These are phyloP conservation scores for Dactylella cylindrospora DNA, from an alignment of 2,329 filamentous ascomycete species.

Conservation along the genomic window DNA sequence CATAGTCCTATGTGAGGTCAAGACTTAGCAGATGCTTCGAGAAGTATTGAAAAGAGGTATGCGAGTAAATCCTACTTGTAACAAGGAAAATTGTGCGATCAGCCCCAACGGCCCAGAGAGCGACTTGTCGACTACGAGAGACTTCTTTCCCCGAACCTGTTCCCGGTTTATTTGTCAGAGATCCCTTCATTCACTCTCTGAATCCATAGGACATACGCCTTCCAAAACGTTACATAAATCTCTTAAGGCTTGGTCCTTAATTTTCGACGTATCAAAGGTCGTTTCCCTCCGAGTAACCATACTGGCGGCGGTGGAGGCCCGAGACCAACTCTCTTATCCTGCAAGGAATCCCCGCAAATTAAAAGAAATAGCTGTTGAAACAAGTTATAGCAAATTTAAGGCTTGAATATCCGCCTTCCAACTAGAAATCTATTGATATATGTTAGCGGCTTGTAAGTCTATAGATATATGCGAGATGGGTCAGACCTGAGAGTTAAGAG, in stretches of 20 bases:
- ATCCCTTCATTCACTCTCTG: neutral
- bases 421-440: neutral
- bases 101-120: constrained; percentile 86
- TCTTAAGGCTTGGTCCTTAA: constrained; percentile 79
- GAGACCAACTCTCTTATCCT: no score
- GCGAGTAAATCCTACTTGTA: constrained; percentile 45
- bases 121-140: constrained; percentile 86
- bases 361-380: no score
- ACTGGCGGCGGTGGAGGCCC: no score
- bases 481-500: no score
- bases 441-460: neutral
- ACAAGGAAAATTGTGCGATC: constrained; percentile 81
- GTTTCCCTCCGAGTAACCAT: constrained; percentile 36
- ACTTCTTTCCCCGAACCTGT: constrained; percentile 99
- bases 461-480: no score
- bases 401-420: neutral
- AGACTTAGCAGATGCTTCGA: constrained; percentile 9
- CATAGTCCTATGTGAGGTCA: constrained; percentile 77
- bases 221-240: constrained; percentile 89
- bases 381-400: neutral
- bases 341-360: no score
- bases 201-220: constrained; percentile 69
- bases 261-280: constrained; percentile 69
- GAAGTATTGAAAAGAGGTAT: neutral
- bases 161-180: neutral